Evolutionary conservation across 2,329 filamentous ascomycete species (phyloP).

Genomic region (Neonectria magnoliae): DNA sequence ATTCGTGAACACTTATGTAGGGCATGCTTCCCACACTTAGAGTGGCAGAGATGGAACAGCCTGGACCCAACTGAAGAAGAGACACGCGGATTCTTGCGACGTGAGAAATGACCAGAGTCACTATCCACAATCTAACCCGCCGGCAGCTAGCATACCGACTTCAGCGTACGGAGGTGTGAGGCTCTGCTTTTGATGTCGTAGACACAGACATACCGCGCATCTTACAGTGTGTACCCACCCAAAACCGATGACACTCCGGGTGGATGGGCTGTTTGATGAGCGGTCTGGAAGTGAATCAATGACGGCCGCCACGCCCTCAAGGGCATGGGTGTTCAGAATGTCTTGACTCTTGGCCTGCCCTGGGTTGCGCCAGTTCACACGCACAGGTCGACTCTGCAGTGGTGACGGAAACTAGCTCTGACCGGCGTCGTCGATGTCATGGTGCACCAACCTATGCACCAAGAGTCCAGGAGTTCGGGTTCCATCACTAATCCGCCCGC

Average conservation of each 20-base stretch:
- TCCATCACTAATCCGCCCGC: slow-evolving; percentile 8
- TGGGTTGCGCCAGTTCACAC: slow-evolving; percentile 23
- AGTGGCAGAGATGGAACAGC: background rate
- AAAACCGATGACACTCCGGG: background rate
- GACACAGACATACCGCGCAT: slow-evolving; percentile 12
- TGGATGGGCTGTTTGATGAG: slow-evolving; percentile 1
- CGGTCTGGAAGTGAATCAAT: slow-evolving; percentile 9
- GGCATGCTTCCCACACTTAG: background rate
- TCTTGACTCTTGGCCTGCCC: slow-evolving; percentile 30
- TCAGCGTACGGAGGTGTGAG: background rate
- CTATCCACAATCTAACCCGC: background rate
- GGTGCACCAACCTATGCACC: background rate
- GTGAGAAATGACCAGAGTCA: background rate
- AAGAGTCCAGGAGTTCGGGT: slow-evolving; percentile 10
- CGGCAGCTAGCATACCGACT: background rate
- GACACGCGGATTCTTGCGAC: background rate
- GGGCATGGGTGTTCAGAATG: slow-evolving; percentile 20
- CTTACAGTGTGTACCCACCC: slow-evolving; percentile 11
- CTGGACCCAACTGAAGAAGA: slow-evolving; percentile 1
- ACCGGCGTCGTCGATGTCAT: slow-evolving; percentile 5
- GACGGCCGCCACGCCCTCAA: slow-evolving; percentile 1
- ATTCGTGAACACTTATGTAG: background rate
- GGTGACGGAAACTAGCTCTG: background rate
- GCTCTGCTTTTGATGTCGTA: slow-evolving; percentile 15
- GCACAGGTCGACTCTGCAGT: slow-evolving; percentile 18